Percentiles rank a stretch among this genome's conserved stretches.
Conservation (phyloP, 2,329 filamentous ascomycete species). For the Pseudohalonectria lignicola region DNA sequence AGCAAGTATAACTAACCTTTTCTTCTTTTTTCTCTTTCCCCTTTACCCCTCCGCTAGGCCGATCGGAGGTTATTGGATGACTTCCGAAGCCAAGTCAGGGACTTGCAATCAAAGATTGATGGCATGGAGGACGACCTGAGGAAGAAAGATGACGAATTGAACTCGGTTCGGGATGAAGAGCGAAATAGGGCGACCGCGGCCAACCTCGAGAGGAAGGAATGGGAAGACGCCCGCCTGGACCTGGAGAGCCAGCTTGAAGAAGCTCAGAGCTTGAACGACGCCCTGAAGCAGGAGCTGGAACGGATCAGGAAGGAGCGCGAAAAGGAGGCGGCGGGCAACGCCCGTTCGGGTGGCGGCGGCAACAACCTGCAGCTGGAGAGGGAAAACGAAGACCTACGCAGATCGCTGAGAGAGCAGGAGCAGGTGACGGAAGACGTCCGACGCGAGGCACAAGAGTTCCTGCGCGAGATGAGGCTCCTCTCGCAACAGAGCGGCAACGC, state of each 20-base stretch:
- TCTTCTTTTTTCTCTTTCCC: too few relatives aligned
- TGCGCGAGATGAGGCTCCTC: conserved; percentile 80
- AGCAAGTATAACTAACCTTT: too few relatives aligned
- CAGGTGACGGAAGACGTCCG: conserved; percentile 79
- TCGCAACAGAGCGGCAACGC: conserved; percentile 70
- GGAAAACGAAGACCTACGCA: conserved; percentile 60
- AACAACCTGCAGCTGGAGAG: conserved; percentile 46
- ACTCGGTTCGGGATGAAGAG: conserved; percentile 46
- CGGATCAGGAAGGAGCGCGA: conserved; percentile 59
- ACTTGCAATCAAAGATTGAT: conserved; percentile 64
- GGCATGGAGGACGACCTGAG: conserved; percentile 58
- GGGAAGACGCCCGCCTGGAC: conserved; percentile 50
- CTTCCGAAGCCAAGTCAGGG: conserved; percentile 67
- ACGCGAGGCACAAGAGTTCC: conserved; percentile 68
- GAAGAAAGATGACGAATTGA: conserved; percentile 63
- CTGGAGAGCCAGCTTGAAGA: conserved; percentile 66
- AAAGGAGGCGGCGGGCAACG: conserved; percentile 49
- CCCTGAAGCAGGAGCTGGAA: conserved; percentile 69
- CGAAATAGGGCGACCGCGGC: conserved; percentile 38
- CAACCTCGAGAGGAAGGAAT: conserved; percentile 59
- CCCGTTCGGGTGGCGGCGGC: conserved; percentile 22
- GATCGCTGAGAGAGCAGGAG: conserved; percentile 61
- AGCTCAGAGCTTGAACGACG: conserved; percentile 67
- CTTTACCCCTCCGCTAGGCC: conserved; percentile 6
- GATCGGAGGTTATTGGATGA: conserved; percentile 55